Evolutionary conservation across 495 filamentous ascomycete genomes (phyloP), one percentile per base, ranked within the genome.

Genomic region (Penicillium taxi): DNA sequence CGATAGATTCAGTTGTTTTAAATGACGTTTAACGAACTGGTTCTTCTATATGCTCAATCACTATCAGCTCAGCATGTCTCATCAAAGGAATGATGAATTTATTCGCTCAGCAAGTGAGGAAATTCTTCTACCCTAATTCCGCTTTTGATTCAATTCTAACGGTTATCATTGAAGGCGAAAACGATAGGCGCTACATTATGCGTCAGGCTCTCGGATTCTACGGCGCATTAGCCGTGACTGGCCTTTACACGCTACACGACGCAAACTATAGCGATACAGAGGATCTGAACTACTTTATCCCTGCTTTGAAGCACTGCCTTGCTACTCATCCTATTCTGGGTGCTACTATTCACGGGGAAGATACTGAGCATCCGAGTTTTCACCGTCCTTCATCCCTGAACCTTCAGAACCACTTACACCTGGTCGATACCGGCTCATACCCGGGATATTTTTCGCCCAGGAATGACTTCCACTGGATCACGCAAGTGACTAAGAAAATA

Each of bases 251-350:
- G 12, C 30, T 32, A 19, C 30, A 32, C 30, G 16, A 32, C 30
- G 12, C 30, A 32, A 18, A 21, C 19, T n/a, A 18, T 8, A 23
- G 22, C 17, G 32, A 35, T 12, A 21, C n/a, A 35, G 14, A 23
- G 11, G 14, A 16, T 18, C 1, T 24, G 2, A 13, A 8, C 20
- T 23, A 35, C 32, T 35, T 35, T 8, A 35, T 35, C 19, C 32
- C 32, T 9, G 32, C 32, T 23, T 35, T 35, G n/a, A 35, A 35
- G 13, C 12, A 35, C 7, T 35, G 32, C 19, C 15, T 35, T 8
- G 32, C 32, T 9, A 9, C 20, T 24, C 32, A 35, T 35, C 20
- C 32, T 15, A 35, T 35, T 21, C 24, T 35, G n/a, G 12, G 20
- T 35, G 32, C 32, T 9, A 21, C 32, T 1, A 24, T 35, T 5